phyloP scores from a whole-genome alignment of 148 eudicot species.

The Drosera capensis region DNA sequence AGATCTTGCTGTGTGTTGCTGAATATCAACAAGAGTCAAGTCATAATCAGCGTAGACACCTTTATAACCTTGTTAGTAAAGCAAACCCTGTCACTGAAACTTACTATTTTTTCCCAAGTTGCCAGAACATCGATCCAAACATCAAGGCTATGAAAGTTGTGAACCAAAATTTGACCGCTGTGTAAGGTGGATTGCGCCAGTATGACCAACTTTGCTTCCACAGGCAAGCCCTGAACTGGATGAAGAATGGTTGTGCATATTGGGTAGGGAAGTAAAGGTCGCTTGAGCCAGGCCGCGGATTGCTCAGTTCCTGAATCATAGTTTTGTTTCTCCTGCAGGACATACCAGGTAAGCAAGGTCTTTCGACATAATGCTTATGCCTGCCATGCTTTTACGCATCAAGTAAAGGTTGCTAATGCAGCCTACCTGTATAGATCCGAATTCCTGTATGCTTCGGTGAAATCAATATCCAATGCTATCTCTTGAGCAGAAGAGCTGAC shows the following conservation, averaged over 20 bases:
- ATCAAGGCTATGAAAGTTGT: slow-evolving; percentile 29
- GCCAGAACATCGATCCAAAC: slow-evolving; percentile 74
- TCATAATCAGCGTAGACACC: too few species aligned
- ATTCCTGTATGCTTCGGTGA: slow-evolving; percentile 33
- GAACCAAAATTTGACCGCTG: slow-evolving; percentile 48
- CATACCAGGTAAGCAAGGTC: background rate
- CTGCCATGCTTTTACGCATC: background rate
- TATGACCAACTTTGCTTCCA: slow-evolving; percentile 73
- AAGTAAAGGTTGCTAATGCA: background rate
- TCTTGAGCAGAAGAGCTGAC: slow-evolving; percentile 47
- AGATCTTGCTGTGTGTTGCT: slow-evolving; percentile 27
- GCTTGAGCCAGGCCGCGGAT: slow-evolving; percentile 35
- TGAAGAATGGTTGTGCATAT: slow-evolving; percentile 40
- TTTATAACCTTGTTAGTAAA: too few species aligned
- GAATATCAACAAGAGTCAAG: slow-evolving; percentile 3
- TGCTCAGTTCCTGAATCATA: slow-evolving; percentile 32
- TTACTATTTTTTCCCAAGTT: slow-evolving; percentile 51
- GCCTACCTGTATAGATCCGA: slow-evolving; percentile 47
- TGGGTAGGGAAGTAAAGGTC: slow-evolving; percentile 43
- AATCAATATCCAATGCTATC: slow-evolving; percentile 38
- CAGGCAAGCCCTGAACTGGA: slow-evolving; percentile 49
- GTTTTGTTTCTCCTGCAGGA: slow-evolving; percentile 61
- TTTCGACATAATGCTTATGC: background rate
- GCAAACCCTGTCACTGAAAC: slow-evolving; percentile 7
- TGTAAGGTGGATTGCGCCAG: slow-evolving; percentile 69